Evolutionary conservation across 805 yeast genomes (phyloP).

Genomic region (Hanseniaspora taiwanica): DNA sequence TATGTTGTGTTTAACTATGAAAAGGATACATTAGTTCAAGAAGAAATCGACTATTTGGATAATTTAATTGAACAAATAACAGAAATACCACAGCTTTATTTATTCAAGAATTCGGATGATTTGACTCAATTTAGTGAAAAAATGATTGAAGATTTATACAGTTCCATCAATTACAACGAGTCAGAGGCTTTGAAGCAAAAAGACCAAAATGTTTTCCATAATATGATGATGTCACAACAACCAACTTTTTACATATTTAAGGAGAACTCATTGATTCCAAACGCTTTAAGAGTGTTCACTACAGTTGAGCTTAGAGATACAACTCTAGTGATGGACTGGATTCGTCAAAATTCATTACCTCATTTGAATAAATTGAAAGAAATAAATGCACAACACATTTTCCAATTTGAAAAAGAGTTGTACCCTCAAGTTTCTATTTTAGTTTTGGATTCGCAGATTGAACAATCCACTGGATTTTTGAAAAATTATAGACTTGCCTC

Average conservation of each 20-base stretch:
- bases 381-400: constrained; percentile 9
- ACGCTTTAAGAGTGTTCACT: constrained; percentile 45
- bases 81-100: constrained; percentile 39
- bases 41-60: constrained; percentile 51
- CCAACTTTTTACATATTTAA: constrained; percentile 54
- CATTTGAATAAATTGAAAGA: constrained; percentile 39
- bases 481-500: constrained; percentile 22
- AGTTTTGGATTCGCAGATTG: constrained; percentile 16
- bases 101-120: constrained; percentile 40
- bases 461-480: constrained; percentile 8
- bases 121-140: constrained; percentile 30
- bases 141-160: constrained; percentile 23
- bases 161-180: constrained; percentile 32
- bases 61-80: constrained; percentile 49
- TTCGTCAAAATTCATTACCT: constrained; percentile 37
- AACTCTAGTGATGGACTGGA: constrained; percentile 35
- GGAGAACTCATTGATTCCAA: constrained; percentile 39
- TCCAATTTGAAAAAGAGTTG: constrained; percentile 10
- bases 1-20: constrained; percentile 41
- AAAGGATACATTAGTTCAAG: constrained; percentile 32
- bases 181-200: constrained; percentile 23
- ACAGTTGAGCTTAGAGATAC: constrained; percentile 49
- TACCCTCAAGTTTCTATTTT: constrained; percentile 14
- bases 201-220: constrained; percentile 33
- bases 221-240: constrained; percentile 41